Evolutionary conservation across 306 rosid species (phyloP).

Genomic region (Glycine latifolia): DNA sequence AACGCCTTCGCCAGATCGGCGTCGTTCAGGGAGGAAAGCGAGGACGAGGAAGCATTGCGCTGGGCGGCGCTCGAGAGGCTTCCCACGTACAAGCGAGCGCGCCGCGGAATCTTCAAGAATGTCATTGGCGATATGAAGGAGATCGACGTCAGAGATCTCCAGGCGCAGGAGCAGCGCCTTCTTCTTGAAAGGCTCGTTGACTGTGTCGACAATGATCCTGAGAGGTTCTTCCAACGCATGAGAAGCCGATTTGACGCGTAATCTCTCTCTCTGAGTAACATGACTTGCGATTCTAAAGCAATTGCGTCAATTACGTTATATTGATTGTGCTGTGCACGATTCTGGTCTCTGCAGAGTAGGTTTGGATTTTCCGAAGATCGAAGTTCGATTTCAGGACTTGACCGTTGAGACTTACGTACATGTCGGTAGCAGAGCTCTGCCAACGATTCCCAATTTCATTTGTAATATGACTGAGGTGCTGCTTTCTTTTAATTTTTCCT

Average conservation of each 20-base stretch:
- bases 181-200: conserved; percentile 67
- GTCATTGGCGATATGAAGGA: conserved; percentile 69
- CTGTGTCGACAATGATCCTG: conserved; percentile 74
- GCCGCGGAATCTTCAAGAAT: conserved; percentile 83
- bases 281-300: no score
- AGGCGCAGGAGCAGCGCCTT: conserved; percentile 70
- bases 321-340: neutral
- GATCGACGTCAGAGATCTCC: conserved; percentile 72
- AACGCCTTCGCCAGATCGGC: conserved; percentile 72
- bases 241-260: conserved; percentile 87
- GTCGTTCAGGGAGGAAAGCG: conserved; percentile 67
- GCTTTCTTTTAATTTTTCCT: no score
- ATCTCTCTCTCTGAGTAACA: neutral
- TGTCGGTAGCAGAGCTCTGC: conserved; percentile 95
- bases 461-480: conserved; percentile 87
- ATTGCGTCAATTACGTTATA: neutral
- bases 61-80: conserved; percentile 98
- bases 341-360: conserved; percentile 65
- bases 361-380: conserved; percentile 87
- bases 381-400: conserved; percentile 88
- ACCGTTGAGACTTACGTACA: conserved; percentile 86
- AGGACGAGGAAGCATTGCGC: conserved; percentile 85
- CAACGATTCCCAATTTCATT: conserved; percentile 91
- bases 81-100: conserved; percentile 80
- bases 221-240: conserved; percentile 72